phyloP scores from a whole-genome alignment of 495 filamentous ascomycete species.

The Hypoxylon lienhwacheense region DNA sequence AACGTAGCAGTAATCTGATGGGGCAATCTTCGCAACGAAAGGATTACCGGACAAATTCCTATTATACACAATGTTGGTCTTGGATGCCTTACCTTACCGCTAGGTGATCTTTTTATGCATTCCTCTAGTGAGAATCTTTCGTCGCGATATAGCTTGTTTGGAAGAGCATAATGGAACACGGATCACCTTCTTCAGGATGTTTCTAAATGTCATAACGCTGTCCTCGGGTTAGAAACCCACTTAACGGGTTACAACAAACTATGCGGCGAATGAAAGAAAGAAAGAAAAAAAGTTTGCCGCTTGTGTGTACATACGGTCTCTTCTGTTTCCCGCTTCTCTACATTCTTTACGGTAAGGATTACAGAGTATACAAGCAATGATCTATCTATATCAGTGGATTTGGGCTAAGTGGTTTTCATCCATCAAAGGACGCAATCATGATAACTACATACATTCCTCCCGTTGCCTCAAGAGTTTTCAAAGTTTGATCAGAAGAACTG shows the following conservation, averaged over 20 bases:
- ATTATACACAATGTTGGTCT: conserved; percentile 14
- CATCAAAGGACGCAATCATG: conserved; percentile 1
- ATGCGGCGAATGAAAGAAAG: neutral
- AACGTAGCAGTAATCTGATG: conserved; percentile 36
- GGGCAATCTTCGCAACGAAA: conserved; percentile 35
- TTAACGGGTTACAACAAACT: conserved; percentile 7
- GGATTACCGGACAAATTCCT: conserved; percentile 30
- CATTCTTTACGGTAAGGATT: too few species aligned
- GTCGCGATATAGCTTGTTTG: neutral
- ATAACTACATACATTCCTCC: neutral
- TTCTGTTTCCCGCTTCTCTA: neutral
- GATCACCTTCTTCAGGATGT: conserved; percentile 10
- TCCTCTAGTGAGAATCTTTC: conserved; percentile 16
- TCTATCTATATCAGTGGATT: conserved; percentile 12
- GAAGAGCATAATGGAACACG: conserved; percentile 18
- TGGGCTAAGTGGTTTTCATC: conserved; percentile 9
- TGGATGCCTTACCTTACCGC: conserved; percentile 20
- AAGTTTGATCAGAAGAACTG: conserved; percentile 21
- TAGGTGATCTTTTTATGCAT: conserved; percentile 22
- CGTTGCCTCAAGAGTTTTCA: conserved; percentile 1
- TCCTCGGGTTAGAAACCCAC: conserved; percentile 2
- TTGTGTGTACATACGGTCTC: neutral
- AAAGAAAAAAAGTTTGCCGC: conserved; percentile 4
- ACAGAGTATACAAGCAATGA: conserved; percentile 3
- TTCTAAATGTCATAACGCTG: conserved; percentile 16